Percentiles rank a stretch among this genome's conserved stretches.
phyloP scores from a whole-genome alignment of 176 grass and related monocot species.

The Typha latifolia region DNA sequence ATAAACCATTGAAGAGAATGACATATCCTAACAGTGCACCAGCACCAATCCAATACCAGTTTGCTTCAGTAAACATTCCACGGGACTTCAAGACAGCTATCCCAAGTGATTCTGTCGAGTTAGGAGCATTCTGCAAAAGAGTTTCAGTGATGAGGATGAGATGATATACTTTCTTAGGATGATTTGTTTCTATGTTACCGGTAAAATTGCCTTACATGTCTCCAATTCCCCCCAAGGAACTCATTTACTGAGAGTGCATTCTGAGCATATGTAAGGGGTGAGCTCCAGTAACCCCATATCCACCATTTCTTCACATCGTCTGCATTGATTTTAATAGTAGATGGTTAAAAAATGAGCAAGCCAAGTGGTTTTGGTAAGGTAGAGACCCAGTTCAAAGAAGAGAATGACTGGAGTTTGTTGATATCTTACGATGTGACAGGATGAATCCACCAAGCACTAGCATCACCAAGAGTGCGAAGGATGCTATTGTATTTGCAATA shows the following conservation, averaged over 20 bases:
- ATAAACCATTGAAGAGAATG: constrained; percentile 65
- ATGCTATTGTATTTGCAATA: constrained; percentile 55
- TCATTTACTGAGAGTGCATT: constrained; percentile 75
- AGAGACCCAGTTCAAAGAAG: background rate
- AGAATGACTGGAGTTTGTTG: no score
- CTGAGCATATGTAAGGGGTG: constrained; percentile 66
- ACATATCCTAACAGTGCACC: constrained; percentile 58
- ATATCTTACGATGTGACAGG: constrained; percentile 47
- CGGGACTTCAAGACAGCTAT: constrained; percentile 37
- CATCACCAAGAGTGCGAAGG: constrained; percentile 42
- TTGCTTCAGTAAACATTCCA: constrained; percentile 45
- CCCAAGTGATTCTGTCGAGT: constrained; percentile 30
- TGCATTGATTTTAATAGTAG: background rate
- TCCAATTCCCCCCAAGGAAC: constrained; percentile 62
- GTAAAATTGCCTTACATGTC: constrained; percentile 26
- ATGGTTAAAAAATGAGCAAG: constrained; percentile 4
- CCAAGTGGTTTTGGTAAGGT: background rate
- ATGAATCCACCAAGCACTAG: constrained; percentile 68
- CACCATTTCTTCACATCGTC: constrained; percentile 76
- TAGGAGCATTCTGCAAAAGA: constrained; percentile 8
- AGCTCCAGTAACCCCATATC: constrained; percentile 79
- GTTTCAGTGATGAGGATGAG: background rate
- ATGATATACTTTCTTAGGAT: no score
- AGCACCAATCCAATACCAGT: constrained; percentile 79
- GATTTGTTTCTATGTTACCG: no score